phyloP scores from a whole-genome alignment of 192 early-diverging fungal species.

The Linnemannia elongata region DNA sequence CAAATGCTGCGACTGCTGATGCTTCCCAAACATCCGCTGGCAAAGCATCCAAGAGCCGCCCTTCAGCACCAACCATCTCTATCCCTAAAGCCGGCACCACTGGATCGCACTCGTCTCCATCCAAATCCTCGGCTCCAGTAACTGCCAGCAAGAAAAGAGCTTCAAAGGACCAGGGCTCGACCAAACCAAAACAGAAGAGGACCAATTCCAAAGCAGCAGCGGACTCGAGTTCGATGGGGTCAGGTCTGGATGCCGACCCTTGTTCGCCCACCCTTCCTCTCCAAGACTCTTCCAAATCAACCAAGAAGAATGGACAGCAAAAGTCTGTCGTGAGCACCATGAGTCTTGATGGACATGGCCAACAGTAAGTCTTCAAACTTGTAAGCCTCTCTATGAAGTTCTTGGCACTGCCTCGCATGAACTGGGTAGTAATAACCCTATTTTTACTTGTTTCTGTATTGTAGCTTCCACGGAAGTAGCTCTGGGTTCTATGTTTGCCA shows the following conservation, averaged over 20 bases:
- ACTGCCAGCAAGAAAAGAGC: constrained; percentile 16
- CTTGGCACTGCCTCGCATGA: neutral
- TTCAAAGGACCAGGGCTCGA: constrained; percentile 20
- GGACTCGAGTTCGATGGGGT: neutral
- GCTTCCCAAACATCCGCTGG: neutral
- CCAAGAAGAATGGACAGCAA: constrained; percentile 32
- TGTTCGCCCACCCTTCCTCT: neutral
- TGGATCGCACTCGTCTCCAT: neutral
- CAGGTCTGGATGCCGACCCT: neutral
- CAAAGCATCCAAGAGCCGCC: no score
- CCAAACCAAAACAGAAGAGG: constrained; percentile 7
- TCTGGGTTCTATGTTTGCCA: constrained; percentile 80
- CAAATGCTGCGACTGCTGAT: neutral
- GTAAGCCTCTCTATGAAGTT: neutral
- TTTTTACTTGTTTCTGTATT: neutral
- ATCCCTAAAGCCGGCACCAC: neutral
- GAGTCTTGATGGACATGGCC: constrained; percentile 77
- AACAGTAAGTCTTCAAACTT: constrained; percentile 41
- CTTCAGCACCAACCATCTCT: neutral
- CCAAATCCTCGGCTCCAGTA: neutral
- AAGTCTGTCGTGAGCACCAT: constrained; percentile 73
- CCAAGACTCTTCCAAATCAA: neutral
- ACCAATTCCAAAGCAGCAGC: neutral
- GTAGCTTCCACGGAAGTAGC: constrained; percentile 76
- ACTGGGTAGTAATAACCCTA: neutral